Evolutionary conservation across 1,139 yeast genomes (phyloP).

Genomic region (Citeromyces hawaiiensis): DNA sequence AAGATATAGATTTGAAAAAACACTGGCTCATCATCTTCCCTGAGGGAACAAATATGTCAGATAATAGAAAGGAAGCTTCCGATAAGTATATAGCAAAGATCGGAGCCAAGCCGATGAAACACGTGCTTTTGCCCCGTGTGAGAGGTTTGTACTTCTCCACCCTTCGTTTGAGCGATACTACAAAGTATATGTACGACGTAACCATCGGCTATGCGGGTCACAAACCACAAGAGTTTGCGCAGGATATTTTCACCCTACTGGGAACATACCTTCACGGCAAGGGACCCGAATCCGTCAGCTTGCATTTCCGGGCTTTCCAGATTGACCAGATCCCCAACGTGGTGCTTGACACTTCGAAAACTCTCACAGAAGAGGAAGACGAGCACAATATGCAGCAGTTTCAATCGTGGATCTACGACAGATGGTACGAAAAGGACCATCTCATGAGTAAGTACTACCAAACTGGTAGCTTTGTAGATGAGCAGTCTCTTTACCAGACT

Average conservation of each 20-base stretch:
- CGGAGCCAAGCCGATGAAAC: slow-evolving; percentile 32
- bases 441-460: slow-evolving; percentile 46
- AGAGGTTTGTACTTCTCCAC: slow-evolving; percentile 69
- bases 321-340: slow-evolving; percentile 50
- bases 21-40: slow-evolving; percentile 66
- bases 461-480: slow-evolving; percentile 37
- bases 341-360: slow-evolving; percentile 25
- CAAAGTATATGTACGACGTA: slow-evolving; percentile 64
- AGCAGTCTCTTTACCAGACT: slow-evolving; percentile 9
- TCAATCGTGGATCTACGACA: slow-evolving; percentile 58
- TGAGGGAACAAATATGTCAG: slow-evolving; percentile 85
- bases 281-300: slow-evolving; percentile 55
- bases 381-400: slow-evolving; percentile 30
- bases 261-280: slow-evolving; percentile 53
- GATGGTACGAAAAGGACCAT: slow-evolving; percentile 76
- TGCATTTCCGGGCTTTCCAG: slow-evolving; percentile 46
- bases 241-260: slow-evolving; percentile 56
- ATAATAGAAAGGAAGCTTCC: slow-evolving; percentile 47
- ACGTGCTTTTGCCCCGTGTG: slow-evolving; percentile 67
- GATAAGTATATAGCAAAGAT: slow-evolving; percentile 40
- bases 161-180: slow-evolving; percentile 40
- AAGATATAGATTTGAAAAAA: slow-evolving; percentile 12
- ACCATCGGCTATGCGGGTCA: slow-evolving; percentile 78
- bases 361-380: slow-evolving; percentile 27
- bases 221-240: slow-evolving; percentile 53